Conservation (phyloP, 2,329 filamentous ascomycete species). For the Claviceps arundinis region DNA sequence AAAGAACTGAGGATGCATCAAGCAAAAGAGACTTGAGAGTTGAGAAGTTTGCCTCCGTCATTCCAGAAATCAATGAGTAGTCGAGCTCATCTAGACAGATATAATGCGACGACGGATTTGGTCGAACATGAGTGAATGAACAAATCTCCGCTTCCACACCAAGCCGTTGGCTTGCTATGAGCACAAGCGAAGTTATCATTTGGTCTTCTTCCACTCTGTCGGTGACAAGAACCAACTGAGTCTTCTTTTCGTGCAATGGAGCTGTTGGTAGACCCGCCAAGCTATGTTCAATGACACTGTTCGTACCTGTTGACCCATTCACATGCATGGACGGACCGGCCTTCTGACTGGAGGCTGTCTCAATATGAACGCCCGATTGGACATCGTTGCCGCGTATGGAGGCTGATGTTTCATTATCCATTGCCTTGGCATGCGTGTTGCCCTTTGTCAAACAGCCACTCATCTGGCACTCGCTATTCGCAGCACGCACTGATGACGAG, state of each 20-base stretch:
- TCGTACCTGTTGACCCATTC: background rate
- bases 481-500: background rate
- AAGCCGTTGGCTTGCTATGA: slow-evolving; percentile 1
- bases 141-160: slow-evolving; percentile 10
- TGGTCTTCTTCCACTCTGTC: slow-evolving; percentile 10
- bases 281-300: background rate
- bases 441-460: background rate
- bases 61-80: slow-evolving; percentile 25
- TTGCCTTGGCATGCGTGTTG: background rate
- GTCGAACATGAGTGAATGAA: slow-evolving; percentile 9
- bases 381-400: background rate
- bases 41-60: slow-evolving; percentile 25
- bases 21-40: slow-evolving; percentile 23
- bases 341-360: background rate
- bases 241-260: too few species aligned
- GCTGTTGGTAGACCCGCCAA: background rate
- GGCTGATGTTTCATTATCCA: background rate
- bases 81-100: slow-evolving; percentile 33
- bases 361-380: background rate
- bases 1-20: slow-evolving; percentile 22
- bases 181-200: slow-evolving; percentile 10
- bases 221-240: slow-evolving; percentile 13
- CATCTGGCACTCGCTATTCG: too few species aligned
- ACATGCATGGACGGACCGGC: too few species aligned
- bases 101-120: slow-evolving; percentile 12